Evolutionary conservation across 2,329 filamentous ascomycete species (phyloP), one percentile per base, ranked within the genome.

Genomic region (Mollisiaceae sp.): DNA sequence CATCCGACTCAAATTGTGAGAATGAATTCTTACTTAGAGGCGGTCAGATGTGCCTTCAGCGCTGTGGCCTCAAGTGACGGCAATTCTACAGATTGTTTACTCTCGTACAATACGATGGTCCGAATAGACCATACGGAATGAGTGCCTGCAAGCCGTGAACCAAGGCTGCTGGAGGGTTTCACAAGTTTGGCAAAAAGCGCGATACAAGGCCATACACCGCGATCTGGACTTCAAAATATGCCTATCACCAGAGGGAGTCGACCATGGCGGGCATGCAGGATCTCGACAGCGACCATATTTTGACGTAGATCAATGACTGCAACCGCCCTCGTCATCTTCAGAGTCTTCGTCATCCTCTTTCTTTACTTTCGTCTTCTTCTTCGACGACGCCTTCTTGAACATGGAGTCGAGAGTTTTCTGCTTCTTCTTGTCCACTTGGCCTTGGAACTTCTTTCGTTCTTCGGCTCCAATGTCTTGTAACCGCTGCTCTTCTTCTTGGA

Each of bases 401-500:
- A 77, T 78, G 24, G 76, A 75, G 60, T 76, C 78, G 36, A 78
- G 75, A 68, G 74, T 77, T 41, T 73, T 75, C 60, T 75, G 86
- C 32, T 82, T 77, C 79, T 92, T 94, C 75, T 89, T 89, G 70
- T 95, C 90, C 12, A 92, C 91, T 79, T 95, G 91, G 41, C 88
- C 90, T 77, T 91, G 88, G 60, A 94, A 85, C 76, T 91, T 92
- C 68, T 85, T 84, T 61, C 95, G 83, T 79, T 97, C 93, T 11
- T 80, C 81, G 20, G 82, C 83, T 0, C 95, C 95, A 74, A 86
- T 82, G 43, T 85, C 86, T 65, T 90, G 84, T 70, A 98, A 77
- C 59, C 86, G 82, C 64, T 78, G 77, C 70, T 93, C 92, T 60
- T 92, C 78, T 14, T 81, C 77, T 70, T 78, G 81, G 75, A 97